phyloP scores from a whole-genome alignment of 192 early-diverging fungal species.

The Mortierella claussenii region DNA sequence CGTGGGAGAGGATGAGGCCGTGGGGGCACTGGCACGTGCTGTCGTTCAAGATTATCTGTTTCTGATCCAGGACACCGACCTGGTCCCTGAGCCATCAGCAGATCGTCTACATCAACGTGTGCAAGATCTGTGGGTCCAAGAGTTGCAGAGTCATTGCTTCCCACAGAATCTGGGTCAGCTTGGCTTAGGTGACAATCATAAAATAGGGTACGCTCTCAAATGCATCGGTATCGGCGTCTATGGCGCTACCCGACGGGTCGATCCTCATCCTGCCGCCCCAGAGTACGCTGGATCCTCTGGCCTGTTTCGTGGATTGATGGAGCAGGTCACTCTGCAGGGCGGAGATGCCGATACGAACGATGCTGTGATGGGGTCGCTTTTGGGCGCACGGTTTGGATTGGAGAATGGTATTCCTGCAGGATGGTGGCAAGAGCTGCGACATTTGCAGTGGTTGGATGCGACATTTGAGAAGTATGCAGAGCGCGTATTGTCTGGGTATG shows the following conservation, averaged over 20 bases:
- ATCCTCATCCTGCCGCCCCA: constrained; percentile 15
- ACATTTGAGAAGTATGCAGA: constrained; percentile 15
- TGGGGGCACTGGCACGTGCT: constrained; percentile 16
- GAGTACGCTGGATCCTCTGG: constrained; percentile 32
- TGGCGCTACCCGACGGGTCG: constrained; percentile 42
- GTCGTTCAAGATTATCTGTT: constrained; percentile 40
- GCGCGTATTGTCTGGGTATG: constrained; percentile 18
- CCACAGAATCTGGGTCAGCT: constrained; percentile 37
- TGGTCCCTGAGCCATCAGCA: constrained; percentile 14
- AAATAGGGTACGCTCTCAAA: constrained; percentile 64
- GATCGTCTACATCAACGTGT: not conserved
- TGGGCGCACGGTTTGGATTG: constrained; percentile 60
- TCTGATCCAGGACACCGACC: constrained; percentile 19
- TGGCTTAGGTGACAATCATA: constrained; percentile 22
- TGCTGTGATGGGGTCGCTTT: constrained; percentile 61
- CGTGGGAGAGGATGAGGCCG: constrained; percentile 44
- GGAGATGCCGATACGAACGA: constrained; percentile 56
- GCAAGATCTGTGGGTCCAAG: constrained; percentile 23
- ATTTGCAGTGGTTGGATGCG: constrained; percentile 12
- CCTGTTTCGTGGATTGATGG: constrained; percentile 57
- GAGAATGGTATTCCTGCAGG: constrained; percentile 9
- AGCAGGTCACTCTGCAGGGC: constrained; percentile 59
- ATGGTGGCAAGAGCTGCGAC: constrained; percentile 36
- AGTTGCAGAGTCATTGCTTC: constrained; percentile 39
- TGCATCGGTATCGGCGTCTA: constrained; percentile 55